phyloP scores from a whole-genome alignment of 2,329 filamentous ascomycete species.

The Trichoderma hamatum region DNA sequence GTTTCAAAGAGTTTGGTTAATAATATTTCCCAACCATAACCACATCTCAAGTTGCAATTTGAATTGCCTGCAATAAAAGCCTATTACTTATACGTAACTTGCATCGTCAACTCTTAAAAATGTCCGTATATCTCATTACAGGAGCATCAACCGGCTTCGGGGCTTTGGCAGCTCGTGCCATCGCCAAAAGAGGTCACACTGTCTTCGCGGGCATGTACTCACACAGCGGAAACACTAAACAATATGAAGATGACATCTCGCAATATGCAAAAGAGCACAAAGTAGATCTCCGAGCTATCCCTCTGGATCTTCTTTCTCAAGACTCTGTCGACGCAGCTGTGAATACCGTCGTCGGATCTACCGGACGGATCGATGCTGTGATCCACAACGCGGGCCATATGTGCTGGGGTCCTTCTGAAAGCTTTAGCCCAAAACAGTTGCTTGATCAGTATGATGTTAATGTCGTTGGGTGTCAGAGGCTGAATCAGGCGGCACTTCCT shows the following conservation, averaged over 20 bases:
- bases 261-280: slow-evolving; percentile 12
- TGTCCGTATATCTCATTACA: slow-evolving; percentile 17
- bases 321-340: slow-evolving; percentile 12
- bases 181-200: slow-evolving; percentile 15
- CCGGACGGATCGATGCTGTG: slow-evolving; percentile 18
- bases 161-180: slow-evolving; percentile 16
- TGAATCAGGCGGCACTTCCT: slow-evolving; percentile 5
- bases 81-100: not conserved
- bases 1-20: not conserved
- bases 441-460: slow-evolving; percentile 12
- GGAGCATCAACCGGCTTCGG: slow-evolving; percentile 20
- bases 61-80: not conserved
- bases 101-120: not conserved
- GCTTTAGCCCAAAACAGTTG: slow-evolving; percentile 17
- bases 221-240: slow-evolving; percentile 6
- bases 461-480: slow-evolving; percentile 14
- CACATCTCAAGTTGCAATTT: too few relatives aligned
- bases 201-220: slow-evolving; percentile 22
- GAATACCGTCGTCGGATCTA: not conserved
- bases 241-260: slow-evolving; percentile 10
- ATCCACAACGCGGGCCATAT: slow-evolving; percentile 20
- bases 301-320: slow-evolving; percentile 5
- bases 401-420: slow-evolving; percentile 16
- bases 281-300: slow-evolving; percentile 5
- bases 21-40: not conserved